Evolutionary conservation across 164 flowering plant genomes (phyloP).

Genomic region (Vitis cinerea): DNA sequence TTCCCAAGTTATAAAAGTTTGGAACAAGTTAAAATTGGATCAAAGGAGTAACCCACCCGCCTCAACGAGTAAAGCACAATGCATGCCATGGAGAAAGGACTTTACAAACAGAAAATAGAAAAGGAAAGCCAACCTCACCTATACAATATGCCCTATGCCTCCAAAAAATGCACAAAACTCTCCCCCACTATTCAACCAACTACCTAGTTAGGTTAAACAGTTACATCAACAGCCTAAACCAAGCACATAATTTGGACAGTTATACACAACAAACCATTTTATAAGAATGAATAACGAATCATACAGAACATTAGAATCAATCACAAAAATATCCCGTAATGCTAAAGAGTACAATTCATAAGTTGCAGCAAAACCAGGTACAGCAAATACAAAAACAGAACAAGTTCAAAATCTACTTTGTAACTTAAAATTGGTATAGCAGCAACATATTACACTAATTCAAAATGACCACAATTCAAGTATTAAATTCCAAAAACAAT

Average conservation of each 20-base stretch:
- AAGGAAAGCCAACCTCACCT: background rate
- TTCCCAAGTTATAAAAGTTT: background rate
- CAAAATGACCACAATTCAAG: background rate
- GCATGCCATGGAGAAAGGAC: background rate
- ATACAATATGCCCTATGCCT: background rate
- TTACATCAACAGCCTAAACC: no score
- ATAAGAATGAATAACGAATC: no score
- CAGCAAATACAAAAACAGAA: background rate
- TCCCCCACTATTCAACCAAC: no score
- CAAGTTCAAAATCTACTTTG: background rate
- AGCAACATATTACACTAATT: background rate
- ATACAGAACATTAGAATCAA: no score
- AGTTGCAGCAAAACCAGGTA: background rate
- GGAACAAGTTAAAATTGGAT: background rate
- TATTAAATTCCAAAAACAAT: background rate
- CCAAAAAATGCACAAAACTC: no score
- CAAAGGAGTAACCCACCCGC: background rate
- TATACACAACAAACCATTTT: no score
- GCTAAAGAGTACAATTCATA: background rate
- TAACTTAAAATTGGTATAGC: background rate
- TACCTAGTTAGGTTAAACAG: no score
- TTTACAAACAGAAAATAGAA: background rate
- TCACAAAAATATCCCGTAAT: background rate
- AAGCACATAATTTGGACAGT: no score
- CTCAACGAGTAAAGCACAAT: background rate